Evolutionary conservation across 2,329 filamentous ascomycete species (phyloP), one percentile per base, ranked within the genome.

Genomic region (Dothideomycetes sp.): DNA sequence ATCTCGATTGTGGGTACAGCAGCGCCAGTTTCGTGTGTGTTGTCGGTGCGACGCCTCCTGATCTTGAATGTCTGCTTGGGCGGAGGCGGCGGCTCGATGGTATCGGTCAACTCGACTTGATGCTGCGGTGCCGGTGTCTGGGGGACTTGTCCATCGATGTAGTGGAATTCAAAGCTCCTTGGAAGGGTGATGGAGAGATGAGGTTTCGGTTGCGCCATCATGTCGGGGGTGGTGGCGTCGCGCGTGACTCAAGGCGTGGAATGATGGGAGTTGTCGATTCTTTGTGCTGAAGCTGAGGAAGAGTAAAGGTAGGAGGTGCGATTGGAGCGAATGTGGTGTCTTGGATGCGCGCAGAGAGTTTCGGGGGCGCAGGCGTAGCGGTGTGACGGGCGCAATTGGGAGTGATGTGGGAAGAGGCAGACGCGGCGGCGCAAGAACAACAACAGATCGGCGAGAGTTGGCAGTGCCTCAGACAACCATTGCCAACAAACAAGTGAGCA

Each of bases 161-260:
- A 67, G 52, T 67, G 63, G 49, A 69, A 70, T 49, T 61, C 64
- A 57, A 68, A 66, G 55, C 63, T 67, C 40, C 65, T 58, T 18
- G 69, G 69, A 29, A 73, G 60, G 18, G 65, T 67, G 45, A 68
- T 68, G 37, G 66, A 70, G 19, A 69, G 52, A 40, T 67, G 57
- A 35, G 66, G 64, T 48, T 58, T 54, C 19, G 58, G 52, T 19
- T 63, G 60, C 17, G 53, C 45, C 54, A 57, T 57, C 31, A 33
- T 33, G 31, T 8, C 18, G 27, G 35, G 7, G 7, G 22, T 12
- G 7, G 22, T 7, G 22, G 12, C 7, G 22, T 27, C 22, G 22
- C n/a, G n/a, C n/a, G n/a, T n/a, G n/a, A n/a, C n/a, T n/a, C n/a
- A n/a, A n/a, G n/a, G n/a, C n/a, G n/a, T n/a, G n/a, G n/a, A n/a